A percentile compares a stretch with the other conserved stretches of the same genome.
Evolutionary conservation across 305 asterid genomes (phyloP).

Genomic region (Plantago coronopus): DNA sequence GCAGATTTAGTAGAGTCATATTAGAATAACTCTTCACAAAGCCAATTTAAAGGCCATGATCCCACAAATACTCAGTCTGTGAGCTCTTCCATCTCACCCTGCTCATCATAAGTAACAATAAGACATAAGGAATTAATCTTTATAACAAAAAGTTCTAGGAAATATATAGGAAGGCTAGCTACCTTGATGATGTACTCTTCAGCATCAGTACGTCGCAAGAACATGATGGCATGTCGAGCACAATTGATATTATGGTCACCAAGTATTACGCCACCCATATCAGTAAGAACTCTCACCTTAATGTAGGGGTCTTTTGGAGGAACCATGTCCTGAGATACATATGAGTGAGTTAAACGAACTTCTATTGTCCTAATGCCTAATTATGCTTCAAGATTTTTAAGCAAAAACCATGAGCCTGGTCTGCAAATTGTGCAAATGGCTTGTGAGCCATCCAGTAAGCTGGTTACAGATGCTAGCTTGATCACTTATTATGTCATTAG

Average conservation of each 20-base stretch:
- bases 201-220: conserved; percentile 81
- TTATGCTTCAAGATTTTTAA: no score
- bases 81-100: conserved; percentile 85
- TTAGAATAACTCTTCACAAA: no score
- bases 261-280: conserved; percentile 71
- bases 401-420: no score
- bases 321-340: conserved; percentile 64
- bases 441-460: no score
- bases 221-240: conserved; percentile 80
- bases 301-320: conserved; percentile 98
- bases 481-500: no score
- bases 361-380: no score
- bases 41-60: no score
- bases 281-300: conserved; percentile 82
- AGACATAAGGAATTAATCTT: conserved; percentile 10
- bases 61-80: conserved; percentile 29
- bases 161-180: conserved; percentile 12
- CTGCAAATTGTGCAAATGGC: no score
- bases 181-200: conserved; percentile 87
- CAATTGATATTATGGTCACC: conserved; percentile 75
- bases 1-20: no score
- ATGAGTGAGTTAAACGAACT: background rate
- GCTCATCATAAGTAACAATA: conserved; percentile 16
- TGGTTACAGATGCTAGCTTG: no score
- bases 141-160: background rate